A percentile compares a stretch with the other conserved stretches of the same genome.
phyloP scores from a whole-genome alignment of 2,329 filamentous ascomycete genomes.

The Penicillium concentricum region DNA sequence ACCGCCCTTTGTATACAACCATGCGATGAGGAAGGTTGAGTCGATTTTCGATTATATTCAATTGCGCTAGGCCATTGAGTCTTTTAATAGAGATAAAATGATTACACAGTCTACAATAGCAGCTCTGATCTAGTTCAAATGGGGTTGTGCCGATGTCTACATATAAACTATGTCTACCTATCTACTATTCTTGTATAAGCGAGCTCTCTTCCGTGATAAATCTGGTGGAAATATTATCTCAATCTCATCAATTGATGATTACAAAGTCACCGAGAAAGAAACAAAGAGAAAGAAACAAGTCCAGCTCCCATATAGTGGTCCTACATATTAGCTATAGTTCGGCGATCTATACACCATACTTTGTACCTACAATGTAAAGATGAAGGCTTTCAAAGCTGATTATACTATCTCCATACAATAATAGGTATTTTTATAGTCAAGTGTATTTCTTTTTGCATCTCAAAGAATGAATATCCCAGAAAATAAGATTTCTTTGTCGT shows the following conservation, averaged over 20 bases:
- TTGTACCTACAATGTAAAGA: no score
- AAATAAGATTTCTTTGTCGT: not conserved
- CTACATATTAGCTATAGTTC: not conserved
- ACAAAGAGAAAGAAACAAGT: no score
- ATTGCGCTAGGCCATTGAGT: not conserved
- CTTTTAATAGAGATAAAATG: not conserved
- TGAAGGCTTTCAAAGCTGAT: not conserved
- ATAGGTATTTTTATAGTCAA: not conserved
- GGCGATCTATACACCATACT: not conserved
- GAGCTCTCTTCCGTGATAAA: not conserved
- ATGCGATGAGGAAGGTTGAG: not conserved
- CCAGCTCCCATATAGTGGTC: no score
- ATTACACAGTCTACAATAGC: not conserved
- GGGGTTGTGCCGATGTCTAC: no score
- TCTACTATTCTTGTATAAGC: not conserved
- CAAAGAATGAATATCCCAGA: no score
- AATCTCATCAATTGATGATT: not conserved
- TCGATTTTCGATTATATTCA: not conserved
- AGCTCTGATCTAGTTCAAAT: not conserved
- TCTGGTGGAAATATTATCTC: not conserved
- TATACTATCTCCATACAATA: not conserved
- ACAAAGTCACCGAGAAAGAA: no score
- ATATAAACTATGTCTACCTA: not conserved
- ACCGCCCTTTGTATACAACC: conserved; percentile 1
- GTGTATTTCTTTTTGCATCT: no score